Base-by-base conservation (phyloP, 2,329 filamentous ascomycete species). In the Penicillium sp. region DNA sequence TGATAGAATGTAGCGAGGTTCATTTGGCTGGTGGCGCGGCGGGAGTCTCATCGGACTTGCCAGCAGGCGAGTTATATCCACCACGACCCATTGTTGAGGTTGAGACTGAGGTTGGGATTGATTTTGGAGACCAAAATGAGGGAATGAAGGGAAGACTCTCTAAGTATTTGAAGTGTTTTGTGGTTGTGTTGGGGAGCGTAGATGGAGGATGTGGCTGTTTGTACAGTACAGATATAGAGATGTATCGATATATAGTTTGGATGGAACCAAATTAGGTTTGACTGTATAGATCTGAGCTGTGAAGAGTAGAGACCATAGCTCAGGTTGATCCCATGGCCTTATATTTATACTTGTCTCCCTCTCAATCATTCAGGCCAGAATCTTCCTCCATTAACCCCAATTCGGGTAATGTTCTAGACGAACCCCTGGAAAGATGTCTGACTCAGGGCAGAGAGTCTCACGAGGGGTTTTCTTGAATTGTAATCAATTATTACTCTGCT, bases 51-150 rank as follows among this genome's bases (percentile, higher is more conserved):
- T 49, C 46, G 16, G 52, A n/a, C 53, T 56, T 52, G 53, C 33
- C 24, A 19, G 43, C 24, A 37, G 53, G 53, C 21, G 48, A 49
- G 65, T 76, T 75, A 63, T 75, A 75, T 44, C 72, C 73, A 39
- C 73, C 74, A 60, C 76, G 71, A 48, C 75, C 75, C 72, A 75
- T 75, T 58, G 53, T 61, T 51, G 48, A 22, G 37, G 14, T 48
- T 50, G 46, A 29, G 19, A 39, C 33, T 41, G 48, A 21, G 62
- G 54, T 47, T 52, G 50, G 35, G 49, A 39, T 47, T 31, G 7
- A 7, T 26, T 8, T 8, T 26, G 1, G 26, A 26, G 26, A 1
- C 8, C 7, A 8, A 26, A 26, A 8, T 26, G 26, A 8, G 26
- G 26, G 8, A 26, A 7, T 26, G 7, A 26, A 26, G 8, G 8